Percentiles rank a stretch among this genome's conserved stretches.
Conservation (phyloP, 2,329 filamentous ascomycete species). For the Alternaria sp. region DNA sequence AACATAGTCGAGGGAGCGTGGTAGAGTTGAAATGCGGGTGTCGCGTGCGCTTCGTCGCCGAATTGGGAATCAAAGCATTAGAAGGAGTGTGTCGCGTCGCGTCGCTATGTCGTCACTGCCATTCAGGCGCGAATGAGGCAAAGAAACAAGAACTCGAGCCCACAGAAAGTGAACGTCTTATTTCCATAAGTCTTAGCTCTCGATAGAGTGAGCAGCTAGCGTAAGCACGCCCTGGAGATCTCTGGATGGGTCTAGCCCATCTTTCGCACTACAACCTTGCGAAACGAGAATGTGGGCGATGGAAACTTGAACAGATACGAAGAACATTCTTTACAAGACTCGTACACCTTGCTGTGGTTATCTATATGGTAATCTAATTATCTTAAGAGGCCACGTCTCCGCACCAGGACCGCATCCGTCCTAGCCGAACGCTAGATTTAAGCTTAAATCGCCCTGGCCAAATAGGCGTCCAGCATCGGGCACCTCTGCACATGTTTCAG, state of each 20-base stretch:
- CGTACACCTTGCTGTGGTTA: constrained; percentile 6
- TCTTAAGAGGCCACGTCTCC: constrained; percentile 14
- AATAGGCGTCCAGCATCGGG: constrained; percentile 7
- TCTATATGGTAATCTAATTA: constrained; percentile 8
- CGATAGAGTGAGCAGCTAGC: constrained; percentile 24
- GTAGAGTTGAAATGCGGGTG: constrained; percentile 11
- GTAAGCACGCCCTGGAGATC: constrained; percentile 28
- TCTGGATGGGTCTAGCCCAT: constrained; percentile 6
- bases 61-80: constrained; percentile 9
- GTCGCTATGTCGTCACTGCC: constrained; percentile 29
- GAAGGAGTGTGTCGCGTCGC: constrained; percentile 5
- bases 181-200: constrained; percentile 36
- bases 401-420: constrained; percentile 20
- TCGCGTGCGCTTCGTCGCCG: constrained; percentile 24
- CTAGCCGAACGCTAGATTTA: constrained; percentile 27
- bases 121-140: constrained; percentile 24
- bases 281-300: neutral
- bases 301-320: neutral
- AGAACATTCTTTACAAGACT: neutral
- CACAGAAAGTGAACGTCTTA: constrained; percentile 13
- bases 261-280: neutral
- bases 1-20: constrained; percentile 56
- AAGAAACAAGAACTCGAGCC: constrained; percentile 11
- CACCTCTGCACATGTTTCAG: neutral
- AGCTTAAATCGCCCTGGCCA: constrained; percentile 27